A percentile compares a stretch with the other conserved stretches of the same genome.
These are phyloP conservation scores for Protea cynaroides DNA, from an alignment of 164 flowering plant genomes.

Conservation along the genomic window DNA sequence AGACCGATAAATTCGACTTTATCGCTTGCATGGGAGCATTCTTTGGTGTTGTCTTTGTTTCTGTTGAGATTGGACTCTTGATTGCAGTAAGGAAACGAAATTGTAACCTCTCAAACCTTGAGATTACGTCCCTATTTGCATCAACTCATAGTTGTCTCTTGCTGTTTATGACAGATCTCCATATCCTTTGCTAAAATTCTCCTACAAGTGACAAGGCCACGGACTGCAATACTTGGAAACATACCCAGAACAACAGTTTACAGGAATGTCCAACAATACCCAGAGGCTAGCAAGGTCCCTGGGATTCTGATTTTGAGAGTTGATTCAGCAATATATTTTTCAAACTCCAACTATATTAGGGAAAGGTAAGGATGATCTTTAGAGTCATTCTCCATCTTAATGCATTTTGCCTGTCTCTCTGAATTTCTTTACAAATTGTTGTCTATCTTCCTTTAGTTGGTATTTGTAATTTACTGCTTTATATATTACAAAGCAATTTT, in stretches of 20 bases:
- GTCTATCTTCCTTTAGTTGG: too few species aligned
- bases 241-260: constrained; percentile 59
- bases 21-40: constrained; percentile 93
- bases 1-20: constrained; percentile 84
- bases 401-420: neutral
- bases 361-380: constrained; percentile 50
- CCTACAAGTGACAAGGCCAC: constrained; percentile 78
- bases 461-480: too few species aligned
- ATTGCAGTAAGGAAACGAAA: constrained; percentile 52
- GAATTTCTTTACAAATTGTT: too few species aligned
- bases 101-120: neutral
- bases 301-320: constrained; percentile 63
- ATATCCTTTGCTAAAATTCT: constrained; percentile 80
- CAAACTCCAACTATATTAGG: constrained; percentile 73
- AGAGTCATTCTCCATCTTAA: neutral
- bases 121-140: neutral
- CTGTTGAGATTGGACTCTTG: constrained; percentile 86
- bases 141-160: neutral
- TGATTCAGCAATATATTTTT: constrained; percentile 82
- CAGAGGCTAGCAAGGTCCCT: constrained; percentile 57
- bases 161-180: constrained; percentile 35
- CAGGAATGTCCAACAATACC: constrained; percentile 67
- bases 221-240: constrained; percentile 66
- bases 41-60: constrained; percentile 69
- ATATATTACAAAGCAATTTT: too few species aligned